Base-by-base conservation (phyloP, 202 grass and related monocot genomes). In the Hordeum pubiflorum region DNA sequence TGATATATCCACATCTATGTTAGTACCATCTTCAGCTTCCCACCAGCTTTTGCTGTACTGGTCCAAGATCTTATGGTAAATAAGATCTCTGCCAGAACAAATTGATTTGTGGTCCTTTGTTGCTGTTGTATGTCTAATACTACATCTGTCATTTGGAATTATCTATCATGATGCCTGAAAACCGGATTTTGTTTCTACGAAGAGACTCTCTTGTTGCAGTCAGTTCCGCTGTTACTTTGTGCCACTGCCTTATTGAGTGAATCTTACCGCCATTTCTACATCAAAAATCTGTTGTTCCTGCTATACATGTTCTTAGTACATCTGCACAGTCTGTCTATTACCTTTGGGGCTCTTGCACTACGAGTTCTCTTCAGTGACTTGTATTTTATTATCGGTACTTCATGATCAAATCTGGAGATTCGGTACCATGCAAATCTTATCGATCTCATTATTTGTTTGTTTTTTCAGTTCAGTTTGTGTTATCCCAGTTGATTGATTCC, bases 1-100 rank as follows among this genome's bases (percentile, higher is more conserved):
- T 65, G 91, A 88, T 39, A 83, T 84, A 79, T 93, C 79, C 43
- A 86, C 79, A 90, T 88, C 85, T 57, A 55, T 61, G 82, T 79
- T 75, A 64, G 84, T 87, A 69, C 78, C 31, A 31, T 57, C 66
- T 75, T 79, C 69, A 83, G 86, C 55, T 87, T 77, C 81, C 72
- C 62, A 83, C 75, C 84, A 79, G 81, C 81, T 85, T 87, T 87
- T 72, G 58, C 76, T 82, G 90, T 78, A 55, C 69, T 71, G 67
- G 57, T 66, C 85, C 56, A 73, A 82, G 63, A 76, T 83, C 77
- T 84, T 79, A 78, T 80, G 79, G 89, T 91, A 82, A 87, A 82
- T 81, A 74, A 86, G 77, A 87, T 76, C 60, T 82, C 60, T 82
- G 65, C 82, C 84, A 87, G 39, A 76, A 81, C 70, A 74, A 74